Conservation (phyloP, 768 basidiomycete species). For the Macrolepiota dolichaula region DNA sequence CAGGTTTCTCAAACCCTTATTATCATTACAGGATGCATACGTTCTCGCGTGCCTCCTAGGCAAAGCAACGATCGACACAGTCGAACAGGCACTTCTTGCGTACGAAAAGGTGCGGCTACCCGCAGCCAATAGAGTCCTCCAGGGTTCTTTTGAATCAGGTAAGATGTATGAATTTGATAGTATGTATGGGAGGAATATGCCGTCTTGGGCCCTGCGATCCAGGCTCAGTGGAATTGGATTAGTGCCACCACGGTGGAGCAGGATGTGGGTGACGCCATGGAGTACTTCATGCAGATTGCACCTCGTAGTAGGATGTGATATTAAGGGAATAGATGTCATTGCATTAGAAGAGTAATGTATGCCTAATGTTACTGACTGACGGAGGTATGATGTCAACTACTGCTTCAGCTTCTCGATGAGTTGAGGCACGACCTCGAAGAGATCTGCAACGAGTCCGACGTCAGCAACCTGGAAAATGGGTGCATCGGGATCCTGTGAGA, state of each 20-base stretch:
- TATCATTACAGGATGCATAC: slow-evolving; percentile 27
- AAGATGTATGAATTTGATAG: slow-evolving; percentile 37
- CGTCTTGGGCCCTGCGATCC: slow-evolving; percentile 35
- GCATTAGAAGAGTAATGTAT: slow-evolving; percentile 4
- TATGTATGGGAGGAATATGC: slow-evolving; percentile 32
- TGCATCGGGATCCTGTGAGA: slow-evolving; percentile 83
- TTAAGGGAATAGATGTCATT: neutral
- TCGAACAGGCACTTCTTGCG: neutral
- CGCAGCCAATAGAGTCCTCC: slow-evolving; percentile 29
- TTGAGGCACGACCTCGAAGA: slow-evolving; percentile 91
- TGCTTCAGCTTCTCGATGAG: slow-evolving; percentile 82
- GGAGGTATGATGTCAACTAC: slow-evolving; percentile 14
- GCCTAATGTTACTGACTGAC: neutral
- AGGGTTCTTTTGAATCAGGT: slow-evolving; percentile 29
- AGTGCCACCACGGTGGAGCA: slow-evolving; percentile 29
- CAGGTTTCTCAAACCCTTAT: slow-evolving; percentile 16
- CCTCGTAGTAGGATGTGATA: slow-evolving; percentile 3
- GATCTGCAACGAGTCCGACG: slow-evolving; percentile 88
- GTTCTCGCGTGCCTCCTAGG: slow-evolving; percentile 1
- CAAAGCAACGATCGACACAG: neutral
- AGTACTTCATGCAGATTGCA: slow-evolving; percentile 6
- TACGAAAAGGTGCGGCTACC: slow-evolving; percentile 29
- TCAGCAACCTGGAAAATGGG: slow-evolving; percentile 99
- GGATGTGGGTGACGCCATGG: slow-evolving; percentile 20
- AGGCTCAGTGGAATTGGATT: slow-evolving; percentile 41